phyloP scores from a whole-genome alignment of 768 basidiomycete genomes.

The Suillus alpinus region DNA sequence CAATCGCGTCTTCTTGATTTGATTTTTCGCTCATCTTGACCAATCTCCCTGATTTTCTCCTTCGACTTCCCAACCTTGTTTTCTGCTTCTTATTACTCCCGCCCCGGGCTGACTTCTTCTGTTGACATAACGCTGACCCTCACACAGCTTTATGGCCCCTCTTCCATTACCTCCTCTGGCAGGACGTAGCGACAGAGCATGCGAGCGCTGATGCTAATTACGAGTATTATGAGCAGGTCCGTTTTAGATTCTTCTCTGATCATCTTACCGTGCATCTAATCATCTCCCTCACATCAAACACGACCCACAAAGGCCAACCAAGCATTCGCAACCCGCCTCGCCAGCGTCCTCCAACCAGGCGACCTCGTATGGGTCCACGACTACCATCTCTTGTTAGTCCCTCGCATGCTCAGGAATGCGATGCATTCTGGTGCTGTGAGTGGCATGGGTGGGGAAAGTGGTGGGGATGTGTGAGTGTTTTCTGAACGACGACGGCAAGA shows the following conservation, averaged over 20 bases:
- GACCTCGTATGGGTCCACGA: constrained; percentile 95
- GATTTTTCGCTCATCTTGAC: neutral
- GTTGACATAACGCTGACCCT: neutral
- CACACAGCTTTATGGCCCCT: constrained; percentile 87
- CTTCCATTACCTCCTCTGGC: constrained; percentile 98
- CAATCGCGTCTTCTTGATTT: neutral
- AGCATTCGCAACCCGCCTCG: constrained; percentile 73
- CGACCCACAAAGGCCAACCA: constrained; percentile 77
- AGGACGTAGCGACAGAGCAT: constrained; percentile 89
- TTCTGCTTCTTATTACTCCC: neutral
- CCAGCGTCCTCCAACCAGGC: constrained; percentile 77
- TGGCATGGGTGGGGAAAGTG: constrained; percentile 21
- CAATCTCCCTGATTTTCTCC: neutral
- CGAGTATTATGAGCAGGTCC: constrained; percentile 30
- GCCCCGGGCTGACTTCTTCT: neutral
- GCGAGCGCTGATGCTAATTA: constrained; percentile 84
- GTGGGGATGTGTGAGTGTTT: constrained; percentile 21
- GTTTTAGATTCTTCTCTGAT: neutral
- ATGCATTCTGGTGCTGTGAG: constrained; percentile 29
- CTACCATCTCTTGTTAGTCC: constrained; percentile 93
- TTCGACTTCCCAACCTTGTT: constrained; percentile 3
- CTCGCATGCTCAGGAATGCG: constrained; percentile 74
- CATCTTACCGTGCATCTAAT: neutral
- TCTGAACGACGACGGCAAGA: neutral
- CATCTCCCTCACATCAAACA: constrained; percentile 31